Conservation (phyloP, 345 rosid species). For the Sisymbrium altissimum region DNA sequence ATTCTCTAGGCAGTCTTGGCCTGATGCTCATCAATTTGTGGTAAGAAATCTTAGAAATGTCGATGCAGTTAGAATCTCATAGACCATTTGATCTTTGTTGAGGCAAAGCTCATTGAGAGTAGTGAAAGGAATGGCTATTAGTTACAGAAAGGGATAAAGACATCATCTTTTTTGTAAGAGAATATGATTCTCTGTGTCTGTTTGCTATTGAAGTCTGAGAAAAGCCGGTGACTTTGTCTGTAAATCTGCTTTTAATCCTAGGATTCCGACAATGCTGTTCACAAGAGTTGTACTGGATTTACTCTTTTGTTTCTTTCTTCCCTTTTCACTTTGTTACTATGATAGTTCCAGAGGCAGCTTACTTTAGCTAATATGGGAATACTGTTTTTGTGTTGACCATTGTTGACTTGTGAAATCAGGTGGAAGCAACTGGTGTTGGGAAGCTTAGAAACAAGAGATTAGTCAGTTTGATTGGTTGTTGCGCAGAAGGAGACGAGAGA, state of each 20-base stretch:
- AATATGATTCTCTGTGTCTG: background rate
- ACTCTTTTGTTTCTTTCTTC: background rate
- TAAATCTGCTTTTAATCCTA: slow-evolving; percentile 4
- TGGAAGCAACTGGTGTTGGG: slow-evolving; percentile 91
- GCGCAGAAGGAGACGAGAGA: slow-evolving; percentile 96
- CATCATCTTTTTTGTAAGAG: background rate
- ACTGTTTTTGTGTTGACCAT: slow-evolving; percentile 14
- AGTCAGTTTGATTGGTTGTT: slow-evolving; percentile 89
- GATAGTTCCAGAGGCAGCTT: background rate
- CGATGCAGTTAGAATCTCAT: background rate
- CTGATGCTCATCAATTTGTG: slow-evolving; percentile 92
- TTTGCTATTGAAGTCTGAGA: background rate
- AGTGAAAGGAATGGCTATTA: background rate
- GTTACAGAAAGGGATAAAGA: background rate
- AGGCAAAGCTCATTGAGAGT: background rate
- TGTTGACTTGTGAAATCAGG: slow-evolving; percentile 36
- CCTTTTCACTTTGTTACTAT: background rate
- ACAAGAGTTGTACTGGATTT: background rate
- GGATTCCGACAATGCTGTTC: background rate
- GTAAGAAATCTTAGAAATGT: slow-evolving; percentile 35
- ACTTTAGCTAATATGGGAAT: background rate
- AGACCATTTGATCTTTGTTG: background rate
- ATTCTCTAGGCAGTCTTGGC: slow-evolving; percentile 92
- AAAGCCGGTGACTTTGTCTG: background rate
- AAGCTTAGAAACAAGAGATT: slow-evolving; percentile 80